phyloP scores from a whole-genome alignment of 495 filamentous ascomycete genomes.

The Cercophora samala region DNA sequence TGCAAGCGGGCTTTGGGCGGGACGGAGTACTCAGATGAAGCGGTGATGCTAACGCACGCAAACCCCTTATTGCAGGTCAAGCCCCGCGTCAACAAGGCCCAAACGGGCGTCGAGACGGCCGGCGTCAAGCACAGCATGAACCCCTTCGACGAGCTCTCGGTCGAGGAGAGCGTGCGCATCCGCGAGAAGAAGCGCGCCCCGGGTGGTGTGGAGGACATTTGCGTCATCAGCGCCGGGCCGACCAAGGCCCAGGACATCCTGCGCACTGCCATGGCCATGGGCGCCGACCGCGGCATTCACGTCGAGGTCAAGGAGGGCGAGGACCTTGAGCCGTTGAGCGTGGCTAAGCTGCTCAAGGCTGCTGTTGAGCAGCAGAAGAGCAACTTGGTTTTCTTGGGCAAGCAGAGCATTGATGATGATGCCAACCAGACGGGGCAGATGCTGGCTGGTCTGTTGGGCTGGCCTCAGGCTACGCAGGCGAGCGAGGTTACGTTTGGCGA shows the following conservation, averaged over 20 bases:
- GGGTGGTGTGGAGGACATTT: constrained; percentile 74
- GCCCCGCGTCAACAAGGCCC: constrained; percentile 93
- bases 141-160: constrained; percentile 96
- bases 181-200: constrained; percentile 70
- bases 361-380: constrained; percentile 77
- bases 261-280: constrained; percentile 98
- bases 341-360: constrained; percentile 80
- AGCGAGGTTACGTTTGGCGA: constrained; percentile 71
- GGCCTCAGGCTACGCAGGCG: constrained; percentile 93
- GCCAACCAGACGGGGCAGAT: constrained; percentile 96
- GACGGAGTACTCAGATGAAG: background rate
- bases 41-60: constrained; percentile 7
- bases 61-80: constrained; percentile 69
- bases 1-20: background rate
- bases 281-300: constrained; percentile 86
- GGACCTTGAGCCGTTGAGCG: constrained; percentile 77
- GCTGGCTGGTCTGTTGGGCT: constrained; percentile 87
- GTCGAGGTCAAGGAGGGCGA: constrained; percentile 67
- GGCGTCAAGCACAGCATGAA: constrained; percentile 97
- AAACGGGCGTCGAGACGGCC: constrained; percentile 86
- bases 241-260: constrained; percentile 81
- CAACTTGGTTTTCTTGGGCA: constrained; percentile 89
- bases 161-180: constrained; percentile 92
- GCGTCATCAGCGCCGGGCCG: constrained; percentile 83
- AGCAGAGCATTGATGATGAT: constrained; percentile 98